Base-by-base conservation (phyloP, 2,329 filamentous ascomycete species). In the Beauveria scarabaeidicola region DNA sequence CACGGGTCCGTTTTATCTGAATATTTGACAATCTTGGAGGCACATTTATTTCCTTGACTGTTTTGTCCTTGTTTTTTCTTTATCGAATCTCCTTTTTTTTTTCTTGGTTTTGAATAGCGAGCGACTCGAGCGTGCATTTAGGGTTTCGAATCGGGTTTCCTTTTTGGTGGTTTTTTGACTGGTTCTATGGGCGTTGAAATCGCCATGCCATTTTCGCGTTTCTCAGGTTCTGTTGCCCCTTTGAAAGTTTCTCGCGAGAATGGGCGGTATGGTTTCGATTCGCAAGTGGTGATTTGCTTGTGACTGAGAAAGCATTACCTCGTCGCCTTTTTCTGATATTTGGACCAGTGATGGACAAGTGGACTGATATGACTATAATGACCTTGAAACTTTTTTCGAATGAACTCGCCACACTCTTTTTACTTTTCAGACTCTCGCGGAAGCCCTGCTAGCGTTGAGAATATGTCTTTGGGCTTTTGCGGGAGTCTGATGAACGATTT, bases 1-100 rank as follows among this genome's bases (percentile, higher is more conserved):
- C 52, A 61, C 40, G 46, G 44, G 46, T 67, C 60, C 29, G 58
- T 68, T 68, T 69, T 68, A 66, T 67, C 65, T 65, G 58, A 66
- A 64, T 69, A 54, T 46, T 59, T 51, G 11, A 58, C 25, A 52
- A 36, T 43, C 13, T 54, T 46, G 57, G 57, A 48, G 67, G 69
- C 67, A 62, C 61, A 67, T 70, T 69, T 70, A 70, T 68, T 67
- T 66, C 66, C 62, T 65, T 62, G 64, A 58, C 64, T 62, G 66
- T 58, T 68, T 63, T 64, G 61, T 62, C 64, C 62, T 63, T 62
- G 58, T 44, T 51, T 61, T 60, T 64, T 65, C 60, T 48, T 48
- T 38, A 53, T 36, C 11, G 32, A 36, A 13, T 36, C 5, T 36
- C 32, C 11, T 38, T 52, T 61, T 57, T 64, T 65, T 59, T 47